Percentiles rank a stretch among this genome's conserved stretches.
Evolutionary conservation across 257 asterid genomes (phyloP).

Genomic region (Primulina tabacum): DNA sequence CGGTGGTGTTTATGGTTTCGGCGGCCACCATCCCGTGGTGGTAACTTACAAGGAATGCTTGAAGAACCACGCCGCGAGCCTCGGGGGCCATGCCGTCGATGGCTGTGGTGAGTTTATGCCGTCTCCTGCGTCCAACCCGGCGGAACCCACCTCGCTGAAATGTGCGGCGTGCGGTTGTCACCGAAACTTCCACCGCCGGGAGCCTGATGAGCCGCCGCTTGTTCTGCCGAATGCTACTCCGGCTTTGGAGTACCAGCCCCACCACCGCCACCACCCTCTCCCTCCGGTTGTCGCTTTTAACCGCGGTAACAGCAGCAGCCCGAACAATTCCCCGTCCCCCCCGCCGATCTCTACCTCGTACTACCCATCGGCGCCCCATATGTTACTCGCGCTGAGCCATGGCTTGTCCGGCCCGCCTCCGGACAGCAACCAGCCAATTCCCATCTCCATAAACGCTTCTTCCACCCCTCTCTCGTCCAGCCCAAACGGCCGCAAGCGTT

Average conservation of each 20-base stretch:
- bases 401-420: constrained; percentile 46
- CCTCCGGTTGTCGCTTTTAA: constrained; percentile 29
- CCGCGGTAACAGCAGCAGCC: constrained; percentile 45
- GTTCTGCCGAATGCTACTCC: constrained; percentile 40
- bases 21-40: constrained; percentile 51
- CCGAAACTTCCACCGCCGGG: constrained; percentile 98
- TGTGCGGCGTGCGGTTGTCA: constrained; percentile 99
- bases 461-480: constrained; percentile 17
- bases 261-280: constrained; percentile 91
- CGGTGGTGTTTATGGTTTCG: constrained; percentile 5
- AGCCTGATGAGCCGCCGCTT: constrained; percentile 50
- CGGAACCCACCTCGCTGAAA: constrained; percentile 82
- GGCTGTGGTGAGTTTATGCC: constrained; percentile 99
- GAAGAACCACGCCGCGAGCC: constrained; percentile 82
- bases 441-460: constrained; percentile 24
- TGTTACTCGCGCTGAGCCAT: constrained; percentile 72
- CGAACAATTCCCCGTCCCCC: constrained; percentile 78
- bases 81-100: constrained; percentile 93
- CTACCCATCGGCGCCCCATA: constrained; percentile 91
- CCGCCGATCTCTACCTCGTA: constrained; percentile 95
- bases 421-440: constrained; percentile 31
- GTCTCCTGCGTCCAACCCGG: constrained; percentile 50
- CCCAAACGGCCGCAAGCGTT: constrained; percentile 55
- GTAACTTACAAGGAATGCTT: constrained; percentile 84
- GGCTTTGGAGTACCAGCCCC: constrained; percentile 79